Evolutionary conservation across 176 grass and related monocot species (phyloP), one percentile per base, ranked within the genome.

Genomic region (Stipa capillata): DNA sequence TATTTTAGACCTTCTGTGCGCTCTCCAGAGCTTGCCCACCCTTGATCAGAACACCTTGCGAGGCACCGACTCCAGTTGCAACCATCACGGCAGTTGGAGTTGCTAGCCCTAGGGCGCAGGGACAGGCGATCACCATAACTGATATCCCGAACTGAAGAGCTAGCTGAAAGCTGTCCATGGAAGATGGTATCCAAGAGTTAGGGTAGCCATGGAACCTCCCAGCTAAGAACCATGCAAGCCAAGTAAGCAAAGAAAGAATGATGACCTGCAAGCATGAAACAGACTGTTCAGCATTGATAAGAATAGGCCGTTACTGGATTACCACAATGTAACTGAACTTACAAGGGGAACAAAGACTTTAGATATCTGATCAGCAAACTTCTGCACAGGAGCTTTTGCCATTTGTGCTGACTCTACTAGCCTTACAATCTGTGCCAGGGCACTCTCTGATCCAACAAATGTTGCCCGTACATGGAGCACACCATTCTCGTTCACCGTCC

Each of bases 11-110:
- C 96, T 94, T 94, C 32, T 98, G 92, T 43, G 96, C 85, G 61
- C 96, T 93, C 74, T 98, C 96, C 40, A 98, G 73, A 81, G 96
- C 96, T 72, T 91, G 96, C 21, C 96, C 96, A 63, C 89, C 92
- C 85, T 98, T 98, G 85, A 98, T 94, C 29, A 98, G 85, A 77
- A 98, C 81, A 35, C 96, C 96, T 60, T 93, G 96, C 0, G 96
- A 94, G 52, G 96, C 96, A 85, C 96, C 92, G 16, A 98, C 96
- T 69, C 96, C 96, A 51, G 92, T 94, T 33, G 91, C 96, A 87
- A 98, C 92, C 95, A 98, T 98, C 66, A 98, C 96, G 50, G 96
- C 96, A 31, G 96, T 98, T 68, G 96, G 96, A 76, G 96, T 98
- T 57, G 96, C 96, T 14, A 98, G 80, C 21, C 91, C 95, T 75